phyloP scores from a whole-genome alignment of 805 yeast species.

The Jamesozyma rosinii region DNA sequence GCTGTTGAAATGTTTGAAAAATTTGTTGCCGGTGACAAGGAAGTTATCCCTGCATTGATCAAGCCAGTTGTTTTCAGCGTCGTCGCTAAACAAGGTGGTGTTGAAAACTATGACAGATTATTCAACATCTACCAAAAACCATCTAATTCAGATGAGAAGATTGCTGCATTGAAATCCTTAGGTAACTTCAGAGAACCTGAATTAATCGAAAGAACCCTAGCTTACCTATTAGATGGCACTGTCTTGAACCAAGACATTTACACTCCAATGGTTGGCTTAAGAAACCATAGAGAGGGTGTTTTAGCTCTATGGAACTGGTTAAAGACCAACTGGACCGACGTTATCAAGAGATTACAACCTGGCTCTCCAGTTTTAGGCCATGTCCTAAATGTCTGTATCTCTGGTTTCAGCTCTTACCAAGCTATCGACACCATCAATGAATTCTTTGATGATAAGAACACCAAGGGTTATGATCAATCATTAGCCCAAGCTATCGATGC shows the following conservation, averaged over 20 bases:
- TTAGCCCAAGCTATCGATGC: slow-evolving; percentile 57
- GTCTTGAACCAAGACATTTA: slow-evolving; percentile 63
- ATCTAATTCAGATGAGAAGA: slow-evolving; percentile 51
- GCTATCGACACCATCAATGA: slow-evolving; percentile 42
- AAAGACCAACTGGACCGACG: slow-evolving; percentile 57
- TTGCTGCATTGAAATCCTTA: slow-evolving; percentile 56
- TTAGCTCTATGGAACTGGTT: slow-evolving; percentile 70
- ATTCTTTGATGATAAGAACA: slow-evolving; percentile 43
- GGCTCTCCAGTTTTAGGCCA: slow-evolving; percentile 69
- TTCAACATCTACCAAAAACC: slow-evolving; percentile 53
- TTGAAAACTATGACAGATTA: slow-evolving; percentile 51
- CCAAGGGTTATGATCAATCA: slow-evolving; percentile 54
- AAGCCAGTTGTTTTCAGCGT: slow-evolving; percentile 53
- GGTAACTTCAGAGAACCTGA: slow-evolving; percentile 50
- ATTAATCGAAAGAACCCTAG: slow-evolving; percentile 47
- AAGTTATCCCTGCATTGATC: slow-evolving; percentile 65
- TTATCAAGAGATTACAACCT: slow-evolving; percentile 63
- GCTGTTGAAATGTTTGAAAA: slow-evolving; percentile 42
- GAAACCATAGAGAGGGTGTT: slow-evolving; percentile 53
- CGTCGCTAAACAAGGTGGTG: slow-evolving; percentile 56
- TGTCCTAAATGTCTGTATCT: slow-evolving; percentile 52
- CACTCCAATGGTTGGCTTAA: slow-evolving; percentile 66
- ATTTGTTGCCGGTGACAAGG: slow-evolving; percentile 50
- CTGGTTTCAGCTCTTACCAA: slow-evolving; percentile 49
- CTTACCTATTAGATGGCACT: slow-evolving; percentile 47